phyloP scores from a whole-genome alignment of 1,284 basidiomycete genomes.

The Pyrrhoderma noxium region DNA sequence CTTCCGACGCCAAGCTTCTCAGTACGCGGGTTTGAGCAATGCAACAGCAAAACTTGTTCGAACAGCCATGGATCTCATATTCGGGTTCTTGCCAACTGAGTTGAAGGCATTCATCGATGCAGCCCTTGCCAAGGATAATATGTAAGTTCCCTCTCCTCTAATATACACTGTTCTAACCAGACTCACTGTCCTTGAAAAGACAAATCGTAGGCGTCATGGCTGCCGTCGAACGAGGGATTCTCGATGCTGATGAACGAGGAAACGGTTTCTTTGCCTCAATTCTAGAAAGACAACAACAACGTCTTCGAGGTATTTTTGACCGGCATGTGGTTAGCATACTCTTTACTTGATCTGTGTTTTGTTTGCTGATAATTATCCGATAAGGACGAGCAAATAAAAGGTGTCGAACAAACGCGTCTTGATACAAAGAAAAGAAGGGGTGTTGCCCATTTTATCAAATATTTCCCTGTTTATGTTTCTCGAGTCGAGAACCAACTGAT shows the following conservation, averaged over 20 bases:
- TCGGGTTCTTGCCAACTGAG: slow-evolving; percentile 85
- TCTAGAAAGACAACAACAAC: slow-evolving; percentile 76
- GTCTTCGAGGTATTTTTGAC: slow-evolving; percentile 68
- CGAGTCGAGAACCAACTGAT: slow-evolving; percentile 85
- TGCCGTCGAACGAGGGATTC: slow-evolving; percentile 71
- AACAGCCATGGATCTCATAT: slow-evolving; percentile 89
- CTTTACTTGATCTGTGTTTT: not conserved
- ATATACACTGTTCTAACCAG: not conserved
- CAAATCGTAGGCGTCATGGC: slow-evolving; percentile 83
- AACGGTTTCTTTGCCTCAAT: slow-evolving; percentile 69
- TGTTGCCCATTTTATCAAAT: slow-evolving; percentile 87
- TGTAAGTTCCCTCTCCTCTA: slow-evolving; percentile 47
- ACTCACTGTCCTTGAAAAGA: slow-evolving; percentile 33
- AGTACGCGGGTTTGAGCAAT: slow-evolving; percentile 58
- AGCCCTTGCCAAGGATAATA: slow-evolving; percentile 65
- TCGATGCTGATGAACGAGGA: slow-evolving; percentile 72
- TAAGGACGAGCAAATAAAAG: slow-evolving; percentile 81
- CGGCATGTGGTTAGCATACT: slow-evolving; percentile 62
- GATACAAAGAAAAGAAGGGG: slow-evolving; percentile 90
- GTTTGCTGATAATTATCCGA: not conserved
- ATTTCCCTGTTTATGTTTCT: slow-evolving; percentile 85
- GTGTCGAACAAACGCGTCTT: slow-evolving; percentile 86
- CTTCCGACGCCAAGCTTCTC: slow-evolving; percentile 84
- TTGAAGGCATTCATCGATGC: slow-evolving; percentile 81
- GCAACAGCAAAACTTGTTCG: slow-evolving; percentile 76